Conservation (phyloP, 2,329 filamentous ascomycete species). For the Escovopsis weberi region DNA sequence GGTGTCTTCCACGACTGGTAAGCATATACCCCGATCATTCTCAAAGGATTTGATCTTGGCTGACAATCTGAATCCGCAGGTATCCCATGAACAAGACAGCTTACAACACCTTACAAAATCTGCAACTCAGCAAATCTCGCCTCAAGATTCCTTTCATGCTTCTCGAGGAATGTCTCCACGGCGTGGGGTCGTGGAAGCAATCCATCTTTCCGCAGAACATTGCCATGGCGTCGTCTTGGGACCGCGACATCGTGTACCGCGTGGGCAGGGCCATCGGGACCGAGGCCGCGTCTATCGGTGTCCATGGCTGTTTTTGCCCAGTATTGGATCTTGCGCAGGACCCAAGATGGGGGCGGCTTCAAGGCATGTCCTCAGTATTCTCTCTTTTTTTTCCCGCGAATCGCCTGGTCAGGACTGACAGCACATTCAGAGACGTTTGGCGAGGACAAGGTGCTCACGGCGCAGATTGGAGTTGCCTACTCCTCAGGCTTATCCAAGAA, state of each 20-base stretch:
- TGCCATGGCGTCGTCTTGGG: conserved; percentile 4
- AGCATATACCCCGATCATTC: neutral
- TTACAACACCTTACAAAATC: conserved; percentile 2
- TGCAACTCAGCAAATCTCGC: conserved; percentile 3
- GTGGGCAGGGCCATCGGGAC: conserved; percentile 4
- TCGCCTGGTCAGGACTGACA: neutral
- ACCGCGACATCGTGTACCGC: conserved; percentile 3
- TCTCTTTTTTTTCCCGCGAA: too few species aligned
- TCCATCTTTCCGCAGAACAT: conserved; percentile 4
- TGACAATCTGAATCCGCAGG: neutral
- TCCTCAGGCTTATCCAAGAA: conserved; percentile 5
- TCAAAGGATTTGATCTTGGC: too few species aligned
- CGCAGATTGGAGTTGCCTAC: conserved; percentile 3
- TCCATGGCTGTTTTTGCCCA: conserved; percentile 4
- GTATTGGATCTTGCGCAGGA: conserved; percentile 5
- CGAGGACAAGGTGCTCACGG: conserved; percentile 4
- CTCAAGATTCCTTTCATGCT: conserved; percentile 5
- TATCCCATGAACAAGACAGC: conserved; percentile 5
- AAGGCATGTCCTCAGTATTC: neutral
- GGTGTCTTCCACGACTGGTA: conserved; percentile 5
- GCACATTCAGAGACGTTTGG: conserved; percentile 1
- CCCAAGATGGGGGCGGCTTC: conserved; percentile 3
- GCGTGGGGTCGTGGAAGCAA: conserved; percentile 3
- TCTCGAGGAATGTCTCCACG: conserved; percentile 4
- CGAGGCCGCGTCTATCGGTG: conserved; percentile 2